Evolutionary conservation across 257 asterid genomes (phyloP).

Genomic region (Prunella vulgaris): DNA sequence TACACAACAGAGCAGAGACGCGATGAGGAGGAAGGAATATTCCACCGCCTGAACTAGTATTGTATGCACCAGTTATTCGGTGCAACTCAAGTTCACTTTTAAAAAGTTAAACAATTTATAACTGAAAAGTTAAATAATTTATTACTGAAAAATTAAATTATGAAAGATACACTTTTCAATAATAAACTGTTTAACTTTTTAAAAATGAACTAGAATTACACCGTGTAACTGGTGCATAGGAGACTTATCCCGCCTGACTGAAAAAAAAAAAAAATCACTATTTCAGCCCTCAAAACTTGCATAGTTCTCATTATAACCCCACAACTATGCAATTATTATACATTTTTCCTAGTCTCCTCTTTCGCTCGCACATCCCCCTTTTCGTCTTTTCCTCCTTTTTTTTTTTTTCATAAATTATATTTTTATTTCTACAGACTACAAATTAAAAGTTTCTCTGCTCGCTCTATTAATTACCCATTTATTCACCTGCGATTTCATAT

Average conservation of each 20-base stretch:
- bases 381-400: neutral
- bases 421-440: neutral
- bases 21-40: neutral
- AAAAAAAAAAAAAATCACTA: neutral
- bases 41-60: no score
- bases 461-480: slow-evolving; percentile 11
- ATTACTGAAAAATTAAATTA: no score
- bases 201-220: no score
- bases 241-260: no score
- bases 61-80: no score
- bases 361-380: neutral
- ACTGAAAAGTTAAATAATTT: no score
- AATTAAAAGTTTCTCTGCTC: neutral
- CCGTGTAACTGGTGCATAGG: no score
- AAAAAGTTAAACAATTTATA: no score
- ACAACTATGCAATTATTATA: neutral
- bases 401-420: neutral
- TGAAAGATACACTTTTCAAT: no score
- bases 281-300: neutral
- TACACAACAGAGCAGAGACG: neutral
- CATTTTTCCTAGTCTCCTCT: neutral
- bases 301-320: neutral
- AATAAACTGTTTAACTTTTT: no score
- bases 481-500: slow-evolving; percentile 12
- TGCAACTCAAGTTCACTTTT: no score